Conservation (phyloP, 2,329 filamentous ascomycete genomes). For the Fusarium luffae region DNA sequence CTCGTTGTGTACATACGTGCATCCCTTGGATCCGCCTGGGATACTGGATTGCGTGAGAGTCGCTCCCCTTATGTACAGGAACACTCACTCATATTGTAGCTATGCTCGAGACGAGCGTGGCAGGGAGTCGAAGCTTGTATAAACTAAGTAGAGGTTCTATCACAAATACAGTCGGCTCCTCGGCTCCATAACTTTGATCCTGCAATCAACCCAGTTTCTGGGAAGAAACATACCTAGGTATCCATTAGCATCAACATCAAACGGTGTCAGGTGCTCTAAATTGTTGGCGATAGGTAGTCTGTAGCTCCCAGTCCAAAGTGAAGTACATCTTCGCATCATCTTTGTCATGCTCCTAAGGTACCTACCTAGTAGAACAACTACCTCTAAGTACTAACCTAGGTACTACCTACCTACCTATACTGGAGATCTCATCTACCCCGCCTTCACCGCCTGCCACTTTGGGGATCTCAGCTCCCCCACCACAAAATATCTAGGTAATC, state of each 20-base stretch:
- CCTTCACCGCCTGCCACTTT: slow-evolving; percentile 44
- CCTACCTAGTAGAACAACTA: not conserved
- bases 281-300: not conserved
- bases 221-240: not conserved
- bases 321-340: not conserved
- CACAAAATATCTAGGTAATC: slow-evolving; percentile 26
- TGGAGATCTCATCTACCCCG: slow-evolving; percentile 6
- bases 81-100: not conserved
- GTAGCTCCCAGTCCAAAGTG: not conserved
- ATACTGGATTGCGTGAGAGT: slow-evolving; percentile 27
- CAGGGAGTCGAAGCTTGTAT: slow-evolving; percentile 18
- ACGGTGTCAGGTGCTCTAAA: not conserved
- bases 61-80: slow-evolving; percentile 9
- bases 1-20: slow-evolving; percentile 2
- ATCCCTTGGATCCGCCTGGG: slow-evolving; percentile 5
- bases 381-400: too few relatives aligned
- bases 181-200: not conserved
- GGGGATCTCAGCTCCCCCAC: slow-evolving; percentile 37
- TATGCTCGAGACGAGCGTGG: slow-evolving; percentile 2
- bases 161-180: not conserved
- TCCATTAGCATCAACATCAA: not conserved
- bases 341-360: not conserved
- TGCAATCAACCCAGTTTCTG: not conserved
- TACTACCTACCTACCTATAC: not conserved
- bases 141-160: slow-evolving; percentile 15